A percentile compares a stretch with the other conserved stretches of the same genome.
phyloP scores from a whole-genome alignment of 208 protist genomes.

The Endotrypanum monterogeii region DNA sequence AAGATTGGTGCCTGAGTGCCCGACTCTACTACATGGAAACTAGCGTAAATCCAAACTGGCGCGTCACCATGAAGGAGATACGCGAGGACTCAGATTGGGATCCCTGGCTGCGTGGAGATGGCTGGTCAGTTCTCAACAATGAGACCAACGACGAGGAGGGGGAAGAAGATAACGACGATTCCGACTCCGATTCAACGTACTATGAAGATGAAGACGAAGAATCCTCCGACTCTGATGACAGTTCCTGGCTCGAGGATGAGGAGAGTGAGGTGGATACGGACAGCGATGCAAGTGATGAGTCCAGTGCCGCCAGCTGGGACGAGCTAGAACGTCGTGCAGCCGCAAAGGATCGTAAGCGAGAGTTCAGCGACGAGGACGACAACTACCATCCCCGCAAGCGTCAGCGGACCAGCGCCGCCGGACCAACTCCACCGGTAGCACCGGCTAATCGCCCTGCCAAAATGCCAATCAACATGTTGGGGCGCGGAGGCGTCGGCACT shows the following conservation, averaged over 20 bases:
- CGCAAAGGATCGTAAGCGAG: conserved; percentile 65
- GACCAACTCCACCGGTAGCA: conserved; percentile 10
- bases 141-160: conserved; percentile 87
- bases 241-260: conserved; percentile 81
- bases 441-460: conserved; percentile 23
- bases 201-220: conserved; percentile 83
- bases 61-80: conserved; percentile 83
- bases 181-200: conserved; percentile 78
- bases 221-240: conserved; percentile 55
- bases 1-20: conserved; percentile 82
- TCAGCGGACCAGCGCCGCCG: conserved; percentile 20
- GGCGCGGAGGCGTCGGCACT: conserved; percentile 22
- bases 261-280: conserved; percentile 54
- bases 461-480: conserved; percentile 29
- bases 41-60: conserved; percentile 81
- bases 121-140: conserved; percentile 76
- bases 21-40: conserved; percentile 88
- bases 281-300: conserved; percentile 55
- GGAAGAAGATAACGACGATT: conserved; percentile 64
- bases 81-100: conserved; percentile 85
- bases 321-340: conserved; percentile 84
- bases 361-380: conserved; percentile 66
- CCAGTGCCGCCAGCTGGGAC: conserved; percentile 79
- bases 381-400: conserved; percentile 53
- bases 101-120: conserved; percentile 66